Base-by-base conservation (phyloP, 257 asterid genomes). In the Haberlea rhodopensis region DNA sequence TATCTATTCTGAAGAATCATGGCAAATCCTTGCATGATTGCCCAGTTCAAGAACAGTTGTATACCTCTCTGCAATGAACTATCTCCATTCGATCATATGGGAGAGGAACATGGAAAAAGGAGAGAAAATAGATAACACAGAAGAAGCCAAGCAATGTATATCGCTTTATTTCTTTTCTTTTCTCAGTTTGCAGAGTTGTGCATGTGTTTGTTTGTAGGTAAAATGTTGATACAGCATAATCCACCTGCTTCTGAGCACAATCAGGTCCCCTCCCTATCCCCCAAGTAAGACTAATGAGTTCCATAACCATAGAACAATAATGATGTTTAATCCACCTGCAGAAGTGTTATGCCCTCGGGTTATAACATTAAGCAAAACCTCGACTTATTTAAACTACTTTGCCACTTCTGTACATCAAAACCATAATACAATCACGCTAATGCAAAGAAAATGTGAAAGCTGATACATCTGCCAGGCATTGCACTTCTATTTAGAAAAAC, bases 271-370 rank as follows among this genome's bases (percentile, higher is more conserved):
- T 82, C 77, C 80, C 91, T 71, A 89, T 81, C 78, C 88, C 99
- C 99, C 99, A 94, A 62, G 97, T 94, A 60, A 94, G 95, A 86
- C 99, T 94, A 63, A 94, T 86, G 69, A 90, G 90, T 72, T 97
- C 96, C 97, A 94, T 94, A 58, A 78, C 96, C 96, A 83, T 90
- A 53, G 96, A 96, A 69, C 73, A 90, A 56, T 94, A 94, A 74
- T 94, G 99, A 75, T 94, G 99, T 34, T 75, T 79, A 71, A 94
- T 87, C 99, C 99, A 90, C 99, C 99, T 94, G 81, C 71, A 82
- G 51, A 75, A 75, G n/a, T n/a, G n/a, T n/a, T n/a, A n/a, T n/a
- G n/a, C n/a, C n/a, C n/a, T n/a, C n/a, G n/a, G n/a, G n/a, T n/a
- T n/a, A n/a, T n/a, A n/a, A n/a, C n/a, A n/a, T n/a, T n/a, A n/a